Percentiles rank a stretch among this genome's conserved stretches.
Evolutionary conservation across 2,329 filamentous ascomycete genomes (phyloP).

Genomic region (Albophoma yamanashiensis): DNA sequence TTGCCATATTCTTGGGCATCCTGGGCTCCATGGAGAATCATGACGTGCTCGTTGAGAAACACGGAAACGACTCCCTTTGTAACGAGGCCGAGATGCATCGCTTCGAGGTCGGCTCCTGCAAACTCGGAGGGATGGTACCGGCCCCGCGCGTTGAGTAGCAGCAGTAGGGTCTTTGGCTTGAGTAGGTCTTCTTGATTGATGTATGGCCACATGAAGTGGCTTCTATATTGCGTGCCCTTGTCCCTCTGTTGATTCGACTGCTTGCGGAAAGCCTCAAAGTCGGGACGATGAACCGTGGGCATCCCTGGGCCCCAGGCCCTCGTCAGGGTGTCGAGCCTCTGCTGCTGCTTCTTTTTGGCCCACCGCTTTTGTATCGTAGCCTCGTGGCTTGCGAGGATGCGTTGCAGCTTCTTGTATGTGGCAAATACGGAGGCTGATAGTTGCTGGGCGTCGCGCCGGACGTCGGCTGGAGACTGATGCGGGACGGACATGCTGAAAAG

Average conservation of each 20-base stretch:
- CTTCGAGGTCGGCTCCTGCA: slow-evolving; percentile 29
- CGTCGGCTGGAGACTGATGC: not conserved
- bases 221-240: slow-evolving; percentile 11
- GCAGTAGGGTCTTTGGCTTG: slow-evolving; percentile 28
- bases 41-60: slow-evolving; percentile 19
- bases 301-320: slow-evolving; percentile 37
- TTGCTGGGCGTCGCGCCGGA: slow-evolving; percentile 5
- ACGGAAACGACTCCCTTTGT: slow-evolving; percentile 9
- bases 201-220: slow-evolving; percentile 37
- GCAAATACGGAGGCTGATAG: slow-evolving; percentile 17
- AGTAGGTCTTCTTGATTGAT: slow-evolving; percentile 47
- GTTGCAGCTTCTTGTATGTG: slow-evolving; percentile 21
- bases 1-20: slow-evolving; percentile 22
- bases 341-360: slow-evolving; percentile 37
- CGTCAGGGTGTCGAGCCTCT: slow-evolving; percentile 34
- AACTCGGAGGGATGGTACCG: slow-evolving; percentile 35
- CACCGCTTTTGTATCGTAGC: slow-evolving; percentile 40
- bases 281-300: slow-evolving; percentile 36
- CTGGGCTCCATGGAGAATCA: slow-evolving; percentile 21
- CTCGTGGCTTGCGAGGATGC: slow-evolving; percentile 39
- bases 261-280: slow-evolving; percentile 29
- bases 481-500: too few species aligned
- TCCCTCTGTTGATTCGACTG: slow-evolving; percentile 7
- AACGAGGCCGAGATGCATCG: slow-evolving; percentile 17
- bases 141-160: slow-evolving; percentile 42